Conservation (phyloP, 1,139 yeast species). For the Pichia sp. region DNA sequence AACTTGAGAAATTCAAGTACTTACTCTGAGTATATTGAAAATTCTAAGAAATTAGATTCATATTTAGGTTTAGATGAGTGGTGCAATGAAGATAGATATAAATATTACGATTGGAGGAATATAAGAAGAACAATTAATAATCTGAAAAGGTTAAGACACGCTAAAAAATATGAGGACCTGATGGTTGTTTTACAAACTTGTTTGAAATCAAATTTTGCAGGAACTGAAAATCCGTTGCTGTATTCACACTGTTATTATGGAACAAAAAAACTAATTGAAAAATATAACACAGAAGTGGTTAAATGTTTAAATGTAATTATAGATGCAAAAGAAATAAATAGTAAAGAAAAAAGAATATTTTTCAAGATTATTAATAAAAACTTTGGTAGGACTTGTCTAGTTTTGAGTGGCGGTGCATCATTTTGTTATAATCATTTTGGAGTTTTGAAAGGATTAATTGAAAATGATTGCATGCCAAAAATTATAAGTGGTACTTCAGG, state of each 20-base stretch:
- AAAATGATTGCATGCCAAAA: conserved; percentile 58
- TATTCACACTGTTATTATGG: conserved; percentile 75
- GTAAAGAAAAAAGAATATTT: conserved; percentile 42
- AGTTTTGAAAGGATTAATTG: conserved; percentile 62
- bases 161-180: conserved; percentile 38
- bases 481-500: conserved; percentile 78
- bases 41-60: conserved; percentile 53
- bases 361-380: conserved; percentile 56
- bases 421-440: conserved; percentile 79
- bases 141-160: conserved; percentile 34
- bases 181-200: conserved; percentile 59
- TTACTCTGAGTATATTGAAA: conserved; percentile 57
- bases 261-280: conserved; percentile 55
- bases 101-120: conserved; percentile 64
- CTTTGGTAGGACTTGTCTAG: conserved; percentile 67
- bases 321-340: conserved; percentile 34
- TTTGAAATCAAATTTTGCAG: conserved; percentile 68
- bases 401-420: conserved; percentile 76
- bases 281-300: conserved; percentile 49
- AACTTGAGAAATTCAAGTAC: conserved; percentile 42
- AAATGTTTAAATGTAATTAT: conserved; percentile 42
- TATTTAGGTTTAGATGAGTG: conserved; percentile 56
- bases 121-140: conserved; percentile 45
- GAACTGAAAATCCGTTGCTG: conserved; percentile 64
- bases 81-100: conserved; percentile 56